A percentile compares a stretch with the other conserved stretches of the same genome.
Conservation (phyloP, 140 eudicot genomes). For the Ambrosia hybrid region DNA sequence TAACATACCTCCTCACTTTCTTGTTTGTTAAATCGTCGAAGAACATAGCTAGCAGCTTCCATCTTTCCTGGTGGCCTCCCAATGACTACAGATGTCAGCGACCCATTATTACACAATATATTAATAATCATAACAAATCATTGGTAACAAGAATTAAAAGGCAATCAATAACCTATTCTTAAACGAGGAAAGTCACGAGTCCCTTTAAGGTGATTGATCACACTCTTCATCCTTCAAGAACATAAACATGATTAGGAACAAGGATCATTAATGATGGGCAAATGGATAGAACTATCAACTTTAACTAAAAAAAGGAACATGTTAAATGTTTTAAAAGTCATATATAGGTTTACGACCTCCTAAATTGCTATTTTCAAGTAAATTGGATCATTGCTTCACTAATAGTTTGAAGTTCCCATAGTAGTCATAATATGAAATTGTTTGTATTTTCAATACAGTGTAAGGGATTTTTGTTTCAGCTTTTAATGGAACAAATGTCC, state of each 20-base stretch:
- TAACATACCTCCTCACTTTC: slow-evolving; percentile 80
- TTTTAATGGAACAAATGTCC: too few species aligned
- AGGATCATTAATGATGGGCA: background rate
- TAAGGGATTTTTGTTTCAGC: too few species aligned
- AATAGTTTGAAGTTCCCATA: too few species aligned
- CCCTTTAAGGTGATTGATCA: slow-evolving; percentile 84
- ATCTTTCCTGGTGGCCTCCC: slow-evolving; percentile 99
- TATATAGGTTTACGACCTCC: too few species aligned
- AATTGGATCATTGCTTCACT: too few species aligned
- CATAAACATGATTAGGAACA: slow-evolving; percentile 14
- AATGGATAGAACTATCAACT: background rate
- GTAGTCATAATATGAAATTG: background rate
- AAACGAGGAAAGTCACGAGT: slow-evolving; percentile 89
- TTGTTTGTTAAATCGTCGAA: slow-evolving; percentile 73
- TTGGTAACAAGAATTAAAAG: background rate
- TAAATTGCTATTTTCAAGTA: too few species aligned
- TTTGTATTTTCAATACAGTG: too few species aligned
- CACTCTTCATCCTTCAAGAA: slow-evolving; percentile 78
- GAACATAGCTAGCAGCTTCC: slow-evolving; percentile 85
- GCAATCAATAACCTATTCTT: slow-evolving; percentile 61
- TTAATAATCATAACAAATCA: background rate
- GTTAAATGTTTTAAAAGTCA: background rate
- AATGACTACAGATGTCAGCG: slow-evolving; percentile 49
- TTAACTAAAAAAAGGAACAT: background rate
- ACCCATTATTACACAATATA: slow-evolving; percentile 1